A percentile compares a stretch with the other conserved stretches of the same genome.
These are phyloP conservation scores for Immersiporthe knoxdaviesiana DNA, from an alignment of 2,329 filamentous ascomycete genomes.

Conservation along the genomic window DNA sequence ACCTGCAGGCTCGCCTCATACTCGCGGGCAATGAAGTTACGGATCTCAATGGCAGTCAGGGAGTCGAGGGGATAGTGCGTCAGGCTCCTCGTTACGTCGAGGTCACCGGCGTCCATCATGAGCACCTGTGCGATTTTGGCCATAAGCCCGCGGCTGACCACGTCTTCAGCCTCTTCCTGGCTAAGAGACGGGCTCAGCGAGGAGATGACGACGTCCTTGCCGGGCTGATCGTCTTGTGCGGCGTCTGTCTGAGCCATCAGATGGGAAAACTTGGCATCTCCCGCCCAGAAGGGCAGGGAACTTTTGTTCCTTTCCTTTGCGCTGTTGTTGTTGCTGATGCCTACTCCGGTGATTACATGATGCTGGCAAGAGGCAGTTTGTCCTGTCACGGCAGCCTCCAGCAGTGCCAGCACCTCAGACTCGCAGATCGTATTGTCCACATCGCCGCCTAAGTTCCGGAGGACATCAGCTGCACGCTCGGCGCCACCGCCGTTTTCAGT, in stretches of 20 bases:
- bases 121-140: constrained; percentile 53
- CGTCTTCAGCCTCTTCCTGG: constrained; percentile 49
- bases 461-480: constrained; percentile 50
- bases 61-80: constrained; percentile 52
- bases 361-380: constrained; percentile 46
- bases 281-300: constrained; percentile 52
- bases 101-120: constrained; percentile 51
- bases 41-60: constrained; percentile 54
- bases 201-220: constrained; percentile 35
- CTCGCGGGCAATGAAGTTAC: constrained; percentile 55
- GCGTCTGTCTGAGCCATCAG: constrained; percentile 44
- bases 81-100: constrained; percentile 49
- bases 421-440: constrained; percentile 50
- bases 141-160: constrained; percentile 51
- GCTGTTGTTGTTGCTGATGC: constrained; percentile 41
- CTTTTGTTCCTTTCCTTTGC: constrained; percentile 31
- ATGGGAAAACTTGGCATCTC: constrained; percentile 57
- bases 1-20: constrained; percentile 57
- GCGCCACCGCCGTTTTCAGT: constrained; percentile 35
- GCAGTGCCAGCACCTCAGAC: constrained; percentile 57
- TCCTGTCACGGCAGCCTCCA: constrained; percentile 55
- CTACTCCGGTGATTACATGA: constrained; percentile 59
- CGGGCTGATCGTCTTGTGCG: constrained; percentile 32
- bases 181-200: constrained; percentile 46
- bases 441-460: constrained; percentile 49